Percentiles rank a stretch among this genome's conserved stretches.
These are phyloP conservation scores for Rhizophlyctis rosea DNA, from an alignment of 192 early-diverging fungal genomes.

Conservation along the genomic window DNA sequence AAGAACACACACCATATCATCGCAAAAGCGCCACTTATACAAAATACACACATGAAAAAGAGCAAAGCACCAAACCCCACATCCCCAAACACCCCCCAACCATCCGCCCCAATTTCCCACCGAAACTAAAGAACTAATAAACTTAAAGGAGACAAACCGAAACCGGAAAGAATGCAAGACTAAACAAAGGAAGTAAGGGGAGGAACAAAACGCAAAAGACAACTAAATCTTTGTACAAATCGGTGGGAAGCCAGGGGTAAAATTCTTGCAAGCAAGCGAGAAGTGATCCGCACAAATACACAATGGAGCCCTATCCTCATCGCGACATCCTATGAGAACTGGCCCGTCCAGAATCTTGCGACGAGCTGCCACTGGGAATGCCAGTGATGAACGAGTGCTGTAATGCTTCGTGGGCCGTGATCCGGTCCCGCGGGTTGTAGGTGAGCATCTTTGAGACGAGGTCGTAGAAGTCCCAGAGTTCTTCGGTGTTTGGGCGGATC, in stretches of 20 bases:
- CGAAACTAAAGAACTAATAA: background rate
- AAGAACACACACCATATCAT: background rate
- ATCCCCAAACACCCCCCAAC: background rate
- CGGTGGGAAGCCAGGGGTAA: no score
- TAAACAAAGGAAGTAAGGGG: background rate
- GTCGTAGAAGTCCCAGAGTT: slow-evolving; percentile 54
- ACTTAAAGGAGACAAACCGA: no score
- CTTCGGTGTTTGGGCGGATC: slow-evolving; percentile 27
- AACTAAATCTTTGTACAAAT: no score
- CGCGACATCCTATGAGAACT: no score
- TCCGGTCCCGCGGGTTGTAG: slow-evolving; percentile 76
- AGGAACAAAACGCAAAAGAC: background rate
- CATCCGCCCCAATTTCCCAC: background rate
- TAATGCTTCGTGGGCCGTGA: slow-evolving; percentile 80
- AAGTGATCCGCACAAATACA: no score
- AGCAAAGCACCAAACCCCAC: background rate
- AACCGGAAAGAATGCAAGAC: background rate
- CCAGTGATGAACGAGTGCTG: slow-evolving; percentile 87
- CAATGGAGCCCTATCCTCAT: no score
- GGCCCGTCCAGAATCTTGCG: no score
- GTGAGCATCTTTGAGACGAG: slow-evolving; percentile 70
- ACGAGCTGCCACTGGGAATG: no score
- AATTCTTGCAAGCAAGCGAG: no score
- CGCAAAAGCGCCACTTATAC: background rate
- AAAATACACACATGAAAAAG: background rate